A percentile compares a stretch with the other conserved stretches of the same genome.
phyloP scores from a whole-genome alignment of 306 rosid species.

The Fragaria vesca region DNA sequence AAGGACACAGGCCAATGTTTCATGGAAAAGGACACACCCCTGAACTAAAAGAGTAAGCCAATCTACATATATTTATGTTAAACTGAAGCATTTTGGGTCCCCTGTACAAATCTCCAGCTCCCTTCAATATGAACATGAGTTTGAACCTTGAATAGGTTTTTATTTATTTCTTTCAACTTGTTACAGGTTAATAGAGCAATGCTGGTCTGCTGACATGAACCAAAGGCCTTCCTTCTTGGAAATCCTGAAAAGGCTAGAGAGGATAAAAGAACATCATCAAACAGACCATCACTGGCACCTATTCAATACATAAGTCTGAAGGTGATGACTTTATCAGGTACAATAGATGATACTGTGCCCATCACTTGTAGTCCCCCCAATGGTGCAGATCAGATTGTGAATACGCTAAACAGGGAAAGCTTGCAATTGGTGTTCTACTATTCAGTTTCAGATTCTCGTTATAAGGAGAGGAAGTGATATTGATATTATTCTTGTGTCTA shows the following conservation, averaged over 20 bases:
- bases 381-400: slow-evolving; percentile 36
- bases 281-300: slow-evolving; percentile 77
- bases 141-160: background rate
- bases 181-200: slow-evolving; percentile 64
- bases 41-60: slow-evolving; percentile 72
- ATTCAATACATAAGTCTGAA: slow-evolving; percentile 40
- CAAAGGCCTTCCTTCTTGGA: slow-evolving; percentile 81
- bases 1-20: slow-evolving; percentile 75
- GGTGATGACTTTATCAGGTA: slow-evolving; percentile 24
- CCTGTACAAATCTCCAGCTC: background rate
- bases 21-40: slow-evolving; percentile 56
- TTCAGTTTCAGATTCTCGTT: slow-evolving; percentile 25
- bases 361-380: slow-evolving; percentile 9
- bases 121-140: background rate
- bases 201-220: slow-evolving; percentile 75
- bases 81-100: background rate
- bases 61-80: slow-evolving; percentile 9
- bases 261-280: slow-evolving; percentile 59
- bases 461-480: slow-evolving; percentile 17
- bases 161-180: slow-evolving; percentile 16
- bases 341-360: slow-evolving; percentile 21
- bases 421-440: slow-evolving; percentile 21
- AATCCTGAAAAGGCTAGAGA: slow-evolving; percentile 78
- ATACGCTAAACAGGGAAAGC: slow-evolving; percentile 26
- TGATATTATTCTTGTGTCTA: slow-evolving; percentile 23